These are phyloP conservation scores for Crotalaria pallida DNA, from an alignment of 306 rosid species.

Conservation along the genomic window DNA sequence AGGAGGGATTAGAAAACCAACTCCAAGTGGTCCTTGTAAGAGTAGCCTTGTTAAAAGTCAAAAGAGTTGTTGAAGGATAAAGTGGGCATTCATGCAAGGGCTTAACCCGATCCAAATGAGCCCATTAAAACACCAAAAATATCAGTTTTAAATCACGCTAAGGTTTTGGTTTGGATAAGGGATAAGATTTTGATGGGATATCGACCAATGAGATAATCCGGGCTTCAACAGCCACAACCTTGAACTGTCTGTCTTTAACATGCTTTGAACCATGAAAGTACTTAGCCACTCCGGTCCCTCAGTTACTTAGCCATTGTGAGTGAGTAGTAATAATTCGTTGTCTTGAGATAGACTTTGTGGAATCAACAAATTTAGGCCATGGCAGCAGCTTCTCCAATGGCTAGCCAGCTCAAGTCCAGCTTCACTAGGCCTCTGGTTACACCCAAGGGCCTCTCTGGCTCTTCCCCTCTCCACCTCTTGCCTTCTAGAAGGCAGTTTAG, in stretches of 20 bases:
- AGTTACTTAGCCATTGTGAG: neutral
- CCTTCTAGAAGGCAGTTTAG: slow-evolving; percentile 33
- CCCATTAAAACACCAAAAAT: neutral
- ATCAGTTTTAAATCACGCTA: neutral
- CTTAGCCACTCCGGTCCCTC: slow-evolving; percentile 20
- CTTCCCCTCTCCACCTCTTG: slow-evolving; percentile 39
- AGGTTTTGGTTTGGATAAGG: slow-evolving; percentile 47
- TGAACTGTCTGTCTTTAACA: neutral
- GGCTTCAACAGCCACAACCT: slow-evolving; percentile 43
- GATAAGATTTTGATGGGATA: slow-evolving; percentile 45
- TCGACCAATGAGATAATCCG: slow-evolving; percentile 53
- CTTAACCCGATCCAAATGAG: neutral
- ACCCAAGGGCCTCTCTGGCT: slow-evolving; percentile 68
- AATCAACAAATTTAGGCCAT: slow-evolving; percentile 23
- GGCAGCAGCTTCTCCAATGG: slow-evolving; percentile 86
- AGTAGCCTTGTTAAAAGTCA: neutral
- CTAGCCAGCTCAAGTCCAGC: slow-evolving; percentile 76
- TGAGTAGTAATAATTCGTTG: neutral
- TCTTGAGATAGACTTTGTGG: neutral
- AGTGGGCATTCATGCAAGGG: neutral
- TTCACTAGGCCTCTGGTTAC: slow-evolving; percentile 60
- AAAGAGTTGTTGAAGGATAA: neutral
- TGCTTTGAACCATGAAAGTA: slow-evolving; percentile 23
- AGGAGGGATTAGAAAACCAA: too few species aligned
- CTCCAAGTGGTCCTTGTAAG: too few species aligned